phyloP scores from a whole-genome alignment of 192 early-diverging fungal genomes.

The Pilobolus umbonatus region DNA sequence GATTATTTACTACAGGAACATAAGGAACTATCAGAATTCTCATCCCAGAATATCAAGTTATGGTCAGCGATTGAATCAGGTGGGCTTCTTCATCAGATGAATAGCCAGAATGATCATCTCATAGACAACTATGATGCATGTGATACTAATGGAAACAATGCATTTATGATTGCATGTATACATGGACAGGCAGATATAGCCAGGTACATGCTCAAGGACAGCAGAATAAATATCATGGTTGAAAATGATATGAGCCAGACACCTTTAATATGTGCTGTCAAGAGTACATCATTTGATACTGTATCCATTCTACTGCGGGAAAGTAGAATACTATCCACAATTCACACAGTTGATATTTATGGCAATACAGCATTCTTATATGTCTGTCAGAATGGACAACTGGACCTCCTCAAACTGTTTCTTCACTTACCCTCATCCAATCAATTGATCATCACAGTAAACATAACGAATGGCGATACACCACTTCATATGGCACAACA shows the following conservation, averaged over 20 bases:
- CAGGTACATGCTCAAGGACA: slow-evolving; percentile 18
- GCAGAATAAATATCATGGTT: slow-evolving; percentile 9
- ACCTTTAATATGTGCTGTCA: slow-evolving; percentile 35
- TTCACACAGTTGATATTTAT: slow-evolving; percentile 34
- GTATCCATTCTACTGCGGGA: slow-evolving; percentile 22
- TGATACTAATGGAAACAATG: slow-evolving; percentile 37
- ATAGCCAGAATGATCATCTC: slow-evolving; percentile 2
- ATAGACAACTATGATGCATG: slow-evolving; percentile 27
- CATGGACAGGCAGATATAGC: slow-evolving; percentile 28
- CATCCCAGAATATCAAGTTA: slow-evolving; percentile 31
- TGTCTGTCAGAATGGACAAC: background rate
- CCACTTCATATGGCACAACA: background rate
- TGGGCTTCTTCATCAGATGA: slow-evolving; percentile 18
- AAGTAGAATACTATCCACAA: slow-evolving; percentile 6
- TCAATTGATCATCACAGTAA: slow-evolving; percentile 2
- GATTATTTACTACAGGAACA: slow-evolving; percentile 35
- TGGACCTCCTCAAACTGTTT: background rate
- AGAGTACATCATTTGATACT: slow-evolving; percentile 27
- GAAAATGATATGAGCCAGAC: slow-evolving; percentile 37
- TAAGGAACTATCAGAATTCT: slow-evolving; percentile 28
- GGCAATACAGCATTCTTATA: slow-evolving; percentile 34
- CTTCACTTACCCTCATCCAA: background rate
- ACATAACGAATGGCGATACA: background rate
- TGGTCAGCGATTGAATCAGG: slow-evolving; percentile 32
- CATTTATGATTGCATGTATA: slow-evolving; percentile 35